Base-by-base conservation (phyloP, 768 basidiomycete species). In the Kondoa malvinella region DNA sequence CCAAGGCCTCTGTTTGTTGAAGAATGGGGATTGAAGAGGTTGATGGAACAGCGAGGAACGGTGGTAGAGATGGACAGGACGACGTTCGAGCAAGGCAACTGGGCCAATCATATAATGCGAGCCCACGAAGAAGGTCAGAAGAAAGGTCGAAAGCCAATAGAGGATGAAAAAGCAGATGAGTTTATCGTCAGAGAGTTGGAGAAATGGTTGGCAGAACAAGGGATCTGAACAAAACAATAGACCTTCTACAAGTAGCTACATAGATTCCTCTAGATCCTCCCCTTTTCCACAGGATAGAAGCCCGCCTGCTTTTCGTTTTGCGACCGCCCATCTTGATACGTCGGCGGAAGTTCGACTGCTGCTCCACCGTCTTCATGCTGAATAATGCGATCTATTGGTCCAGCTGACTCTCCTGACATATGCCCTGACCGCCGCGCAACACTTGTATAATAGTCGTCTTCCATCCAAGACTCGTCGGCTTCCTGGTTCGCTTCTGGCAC, bases 1-100 rank as follows among this genome's bases (percentile, higher is more conserved):
- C 85, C 87, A 1, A 81, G 87, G 1, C 88, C 88, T 0, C 78
- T 88, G 40, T 89, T 89, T 72, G 83, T 88, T 56, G 87, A 89
- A 73, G 88, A 89, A 74, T 84, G 86, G 72, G 88, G 88, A 1
- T 78, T 89, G 33, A 82, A 83, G 2, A 78, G 85, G 16, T 78
- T 86, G 33, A 82, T 89, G 50, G 79, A 82, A 50, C 78, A 77
- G 27, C 82, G 85, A 58, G 87, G 87, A 16, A 82, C 84, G 17
- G 86, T 86, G 8, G 79, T 87, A 32, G 86, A 87, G 75, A 80
- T 89, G 34, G 78, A 82, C 17, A 82, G 86, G 25, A 78, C 81
- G 30, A 78, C 80, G 12, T 88, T 87, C 72, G 87, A 88, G 74
- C 79, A 77, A n/a, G 87, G 87, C 8, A 82, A 86, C 65, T 88